Percentiles rank a stretch among this genome's conserved stretches.
phyloP scores from a whole-genome alignment of 495 filamentous ascomycete species.

The Daldinia grandis region DNA sequence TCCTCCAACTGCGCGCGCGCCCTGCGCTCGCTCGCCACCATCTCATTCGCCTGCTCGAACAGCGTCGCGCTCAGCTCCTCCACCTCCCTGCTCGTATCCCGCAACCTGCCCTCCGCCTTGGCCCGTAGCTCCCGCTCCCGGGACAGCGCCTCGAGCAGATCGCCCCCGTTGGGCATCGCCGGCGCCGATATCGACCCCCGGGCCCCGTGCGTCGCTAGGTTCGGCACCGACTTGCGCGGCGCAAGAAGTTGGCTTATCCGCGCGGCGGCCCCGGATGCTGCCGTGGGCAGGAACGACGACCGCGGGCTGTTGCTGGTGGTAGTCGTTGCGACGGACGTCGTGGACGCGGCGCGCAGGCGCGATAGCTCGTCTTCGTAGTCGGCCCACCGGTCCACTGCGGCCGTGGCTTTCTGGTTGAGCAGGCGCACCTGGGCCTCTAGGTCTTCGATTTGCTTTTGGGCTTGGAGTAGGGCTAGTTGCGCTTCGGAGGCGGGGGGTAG shows the following conservation, averaged over 20 bases:
- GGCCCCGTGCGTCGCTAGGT: slow-evolving; percentile 14
- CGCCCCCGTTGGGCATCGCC: slow-evolving; percentile 46
- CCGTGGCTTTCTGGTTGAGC: slow-evolving; percentile 78
- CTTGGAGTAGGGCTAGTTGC: slow-evolving; percentile 60
- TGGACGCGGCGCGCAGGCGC: slow-evolving; percentile 61
- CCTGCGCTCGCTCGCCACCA: slow-evolving; percentile 90
- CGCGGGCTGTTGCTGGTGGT: slow-evolving; percentile 48
- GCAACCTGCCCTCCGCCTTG: slow-evolving; percentile 76
- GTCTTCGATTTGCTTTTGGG: slow-evolving; percentile 77
- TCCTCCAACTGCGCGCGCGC: slow-evolving; percentile 82
- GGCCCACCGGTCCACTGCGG: slow-evolving; percentile 82
- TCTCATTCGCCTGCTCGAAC: slow-evolving; percentile 95
- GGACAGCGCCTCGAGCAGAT: slow-evolving; percentile 73
- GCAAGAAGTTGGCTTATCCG: slow-evolving; percentile 74
- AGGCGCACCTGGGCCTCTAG: slow-evolving; percentile 79
- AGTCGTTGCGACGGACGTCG: slow-evolving; percentile 44
- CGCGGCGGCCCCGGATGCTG: slow-evolving; percentile 45
- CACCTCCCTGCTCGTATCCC: slow-evolving; percentile 77
- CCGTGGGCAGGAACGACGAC: slow-evolving; percentile 52
- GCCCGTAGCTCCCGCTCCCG: slow-evolving; percentile 76
- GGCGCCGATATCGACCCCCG: slow-evolving; percentile 22
- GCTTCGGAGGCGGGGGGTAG: slow-evolving; percentile 52
- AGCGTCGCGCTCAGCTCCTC: slow-evolving; percentile 88
- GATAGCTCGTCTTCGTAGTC: slow-evolving; percentile 94
- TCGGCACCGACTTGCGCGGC: slow-evolving; percentile 60